Percentiles rank a stretch among this genome's conserved stretches.
Evolutionary conservation across 2,329 filamentous ascomycete genomes (phyloP).

Genomic region (Cladosporium halotolerans): DNA sequence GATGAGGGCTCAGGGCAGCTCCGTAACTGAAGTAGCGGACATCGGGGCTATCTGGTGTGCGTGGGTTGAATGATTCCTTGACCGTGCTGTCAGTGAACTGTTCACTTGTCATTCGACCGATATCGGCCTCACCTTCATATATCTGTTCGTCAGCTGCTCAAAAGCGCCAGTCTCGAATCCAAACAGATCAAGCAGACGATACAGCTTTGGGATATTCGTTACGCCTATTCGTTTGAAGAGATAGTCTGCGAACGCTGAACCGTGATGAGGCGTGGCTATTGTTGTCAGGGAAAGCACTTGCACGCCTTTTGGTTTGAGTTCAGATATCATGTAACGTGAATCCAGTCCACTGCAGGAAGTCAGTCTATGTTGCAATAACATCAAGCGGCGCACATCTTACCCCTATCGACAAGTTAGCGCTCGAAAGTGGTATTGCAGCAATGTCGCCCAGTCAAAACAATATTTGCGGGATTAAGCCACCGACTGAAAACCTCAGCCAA

Average conservation of each 20-base stretch:
- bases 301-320: conserved; percentile 55
- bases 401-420: conserved; percentile 26
- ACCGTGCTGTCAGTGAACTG: background rate
- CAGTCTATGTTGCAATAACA: conserved; percentile 12
- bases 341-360: conserved; percentile 49
- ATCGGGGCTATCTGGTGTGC: conserved; percentile 48
- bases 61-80: conserved; percentile 51
- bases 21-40: conserved; percentile 60
- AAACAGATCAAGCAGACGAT: conserved; percentile 49
- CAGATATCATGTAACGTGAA: conserved; percentile 58
- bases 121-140: conserved; percentile 40
- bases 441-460: no score
- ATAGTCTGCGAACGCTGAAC: conserved; percentile 57
- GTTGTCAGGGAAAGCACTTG: conserved; percentile 67
- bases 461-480: no score
- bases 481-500: background rate
- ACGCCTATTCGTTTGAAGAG: conserved; percentile 52
- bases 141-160: conserved; percentile 53
- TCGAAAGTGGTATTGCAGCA: background rate
- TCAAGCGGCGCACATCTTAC: conserved; percentile 21
- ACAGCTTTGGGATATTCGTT: conserved; percentile 48
- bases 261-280: conserved; percentile 56
- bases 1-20: conserved; percentile 49
- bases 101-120: no score
- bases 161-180: conserved; percentile 56